Conservation (phyloP, 495 filamentous ascomycete species). For the Daldinia loculata region DNA sequence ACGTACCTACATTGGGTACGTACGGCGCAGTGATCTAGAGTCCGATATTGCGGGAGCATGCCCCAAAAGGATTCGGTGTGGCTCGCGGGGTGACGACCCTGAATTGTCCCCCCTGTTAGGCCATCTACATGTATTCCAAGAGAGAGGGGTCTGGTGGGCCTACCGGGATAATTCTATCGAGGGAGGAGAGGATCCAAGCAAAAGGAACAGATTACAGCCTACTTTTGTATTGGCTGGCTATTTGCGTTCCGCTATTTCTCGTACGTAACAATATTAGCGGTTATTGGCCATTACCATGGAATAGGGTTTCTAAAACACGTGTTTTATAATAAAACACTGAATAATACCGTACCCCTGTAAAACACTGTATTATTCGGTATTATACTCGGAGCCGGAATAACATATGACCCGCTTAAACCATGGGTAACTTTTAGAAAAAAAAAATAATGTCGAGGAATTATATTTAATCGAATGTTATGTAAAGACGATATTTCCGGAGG, state of each 20-base stretch:
- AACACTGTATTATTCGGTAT: too few species aligned
- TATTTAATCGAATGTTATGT: too few species aligned
- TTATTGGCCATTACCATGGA: slow-evolving; percentile 19
- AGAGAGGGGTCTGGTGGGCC: background rate
- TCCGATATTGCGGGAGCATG: slow-evolving; percentile 34
- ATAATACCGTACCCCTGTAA: too few species aligned
- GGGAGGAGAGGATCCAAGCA: slow-evolving; percentile 12
- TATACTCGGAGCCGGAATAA: too few species aligned
- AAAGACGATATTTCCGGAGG: too few species aligned
- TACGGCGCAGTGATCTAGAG: background rate
- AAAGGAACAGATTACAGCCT: slow-evolving; percentile 8
- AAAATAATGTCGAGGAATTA: too few species aligned
- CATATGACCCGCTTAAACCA: too few species aligned
- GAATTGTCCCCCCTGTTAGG: background rate
- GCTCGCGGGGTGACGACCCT: slow-evolving; percentile 19
- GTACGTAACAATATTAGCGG: slow-evolving; percentile 21
- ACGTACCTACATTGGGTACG: too few species aligned
- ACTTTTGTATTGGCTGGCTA: slow-evolving; percentile 24
- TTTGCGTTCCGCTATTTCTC: slow-evolving; percentile 17
- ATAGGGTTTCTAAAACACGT: too few species aligned
- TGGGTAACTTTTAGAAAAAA: too few species aligned
- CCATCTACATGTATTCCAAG: background rate
- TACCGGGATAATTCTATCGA: slow-evolving; percentile 5
- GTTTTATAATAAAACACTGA: too few species aligned
- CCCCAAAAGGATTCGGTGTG: slow-evolving; percentile 34